Conservation (phyloP, 2,329 filamentous ascomycete genomes). For the Colletotrichum sp. region DNA sequence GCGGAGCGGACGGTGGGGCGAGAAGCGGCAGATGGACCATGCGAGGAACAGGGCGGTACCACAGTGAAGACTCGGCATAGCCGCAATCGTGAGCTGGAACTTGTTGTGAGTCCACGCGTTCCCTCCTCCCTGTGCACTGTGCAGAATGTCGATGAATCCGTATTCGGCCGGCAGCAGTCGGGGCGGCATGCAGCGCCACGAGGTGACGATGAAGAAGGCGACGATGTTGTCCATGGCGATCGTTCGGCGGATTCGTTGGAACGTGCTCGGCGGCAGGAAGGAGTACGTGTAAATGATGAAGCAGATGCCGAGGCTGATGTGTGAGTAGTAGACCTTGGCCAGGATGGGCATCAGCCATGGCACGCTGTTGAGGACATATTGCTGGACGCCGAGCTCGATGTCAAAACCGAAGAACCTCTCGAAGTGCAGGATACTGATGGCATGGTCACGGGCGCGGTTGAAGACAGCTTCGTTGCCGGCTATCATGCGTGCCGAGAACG, state of each 20-base stretch:
- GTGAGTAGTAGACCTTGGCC: conserved; percentile 49
- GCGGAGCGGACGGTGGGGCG: conserved; percentile 41
- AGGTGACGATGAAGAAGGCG: conserved; percentile 51
- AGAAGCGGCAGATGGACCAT: conserved; percentile 39
- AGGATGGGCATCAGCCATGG: conserved; percentile 43
- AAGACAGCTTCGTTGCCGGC: conserved; percentile 42
- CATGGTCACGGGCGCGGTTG: conserved; percentile 41
- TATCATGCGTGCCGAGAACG: conserved; percentile 45
- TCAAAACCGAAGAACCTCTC: conserved; percentile 42
- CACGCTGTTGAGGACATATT: conserved; percentile 38
- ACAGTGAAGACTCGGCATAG: conserved; percentile 55
- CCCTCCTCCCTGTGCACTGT: conserved; percentile 30
- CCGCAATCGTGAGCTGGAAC: conserved; percentile 52
- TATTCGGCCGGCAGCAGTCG: conserved; percentile 50
- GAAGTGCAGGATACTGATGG: conserved; percentile 41
- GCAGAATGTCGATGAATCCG: conserved; percentile 52
- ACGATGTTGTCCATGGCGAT: conserved; percentile 53
- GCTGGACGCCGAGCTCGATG: conserved; percentile 44
- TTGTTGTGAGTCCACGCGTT: conserved; percentile 48
- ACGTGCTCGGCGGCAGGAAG: conserved; percentile 42
- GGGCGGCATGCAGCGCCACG: conserved; percentile 54
- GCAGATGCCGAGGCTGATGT: conserved; percentile 48
- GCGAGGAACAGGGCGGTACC: conserved; percentile 43
- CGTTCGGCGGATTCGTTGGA: conserved; percentile 47
- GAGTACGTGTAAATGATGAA: conserved; percentile 56